Evolutionary conservation across 108 stramenopile species (phyloP).

Genomic region (Cyclotella cryptica): DNA sequence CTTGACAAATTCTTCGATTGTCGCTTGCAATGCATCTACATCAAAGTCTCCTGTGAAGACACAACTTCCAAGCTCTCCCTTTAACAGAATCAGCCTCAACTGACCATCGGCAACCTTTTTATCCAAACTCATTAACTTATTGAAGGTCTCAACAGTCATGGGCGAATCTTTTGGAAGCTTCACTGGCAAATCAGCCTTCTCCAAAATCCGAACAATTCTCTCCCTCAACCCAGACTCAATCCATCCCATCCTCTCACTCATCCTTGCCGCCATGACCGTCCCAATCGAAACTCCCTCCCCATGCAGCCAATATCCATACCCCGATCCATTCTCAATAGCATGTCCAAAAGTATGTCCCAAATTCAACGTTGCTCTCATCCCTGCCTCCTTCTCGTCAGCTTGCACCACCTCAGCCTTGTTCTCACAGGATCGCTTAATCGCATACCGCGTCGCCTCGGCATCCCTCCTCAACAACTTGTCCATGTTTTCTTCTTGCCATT

Average conservation of each 20-base stretch:
- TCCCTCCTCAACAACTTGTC: constrained; percentile 82
- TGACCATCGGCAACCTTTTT: constrained; percentile 94
- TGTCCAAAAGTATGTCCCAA: constrained; percentile 99
- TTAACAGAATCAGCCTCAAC: constrained; percentile 81
- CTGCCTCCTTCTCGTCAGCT: constrained; percentile 95
- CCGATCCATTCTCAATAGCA: constrained; percentile 95
- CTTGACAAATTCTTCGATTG: constrained; percentile 88
- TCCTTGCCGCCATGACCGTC: constrained; percentile 94
- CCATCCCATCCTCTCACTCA: constrained; percentile 92
- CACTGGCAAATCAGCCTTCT: constrained; percentile 76
- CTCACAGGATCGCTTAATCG: constrained; percentile 89
- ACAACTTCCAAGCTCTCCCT: constrained; percentile 83
- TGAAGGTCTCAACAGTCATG: constrained; percentile 77
- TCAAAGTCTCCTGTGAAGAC: constrained; percentile 93
- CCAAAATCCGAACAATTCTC: constrained; percentile 70
- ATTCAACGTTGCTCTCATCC: constrained; percentile 95
- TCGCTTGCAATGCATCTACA: constrained; percentile 75
- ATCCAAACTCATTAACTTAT: constrained; percentile 89
- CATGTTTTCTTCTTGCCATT: constrained; percentile 93
- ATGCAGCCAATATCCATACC: constrained; percentile 95
- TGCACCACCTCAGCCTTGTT: constrained; percentile 97
- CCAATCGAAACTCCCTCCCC: constrained; percentile 98
- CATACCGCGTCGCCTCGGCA: constrained; percentile 76
- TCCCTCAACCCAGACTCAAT: constrained; percentile 69
- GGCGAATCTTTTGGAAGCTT: constrained; percentile 82